A percentile compares a stretch with the other conserved stretches of the same genome.
Conservation (phyloP, 345 rosid species). For the Populus alba region DNA sequence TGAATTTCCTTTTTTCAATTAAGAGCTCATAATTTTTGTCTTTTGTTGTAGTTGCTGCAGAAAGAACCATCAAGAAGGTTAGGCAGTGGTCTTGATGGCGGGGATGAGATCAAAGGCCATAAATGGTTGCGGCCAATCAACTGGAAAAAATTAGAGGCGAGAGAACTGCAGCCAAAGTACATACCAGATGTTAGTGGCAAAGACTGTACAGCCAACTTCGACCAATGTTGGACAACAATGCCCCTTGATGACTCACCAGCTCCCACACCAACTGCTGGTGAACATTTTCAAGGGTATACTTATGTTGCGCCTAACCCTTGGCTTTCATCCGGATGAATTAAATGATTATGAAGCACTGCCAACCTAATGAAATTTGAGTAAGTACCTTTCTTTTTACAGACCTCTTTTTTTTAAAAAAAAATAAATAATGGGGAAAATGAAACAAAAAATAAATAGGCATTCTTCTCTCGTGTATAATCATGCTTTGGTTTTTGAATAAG, state of each 20-base stretch:
- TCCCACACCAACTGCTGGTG: slow-evolving; percentile 64
- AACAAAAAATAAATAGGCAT: background rate
- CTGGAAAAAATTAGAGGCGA: slow-evolving; percentile 66
- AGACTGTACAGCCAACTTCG: slow-evolving; percentile 67
- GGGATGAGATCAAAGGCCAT: slow-evolving; percentile 55
- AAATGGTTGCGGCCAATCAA: slow-evolving; percentile 65
- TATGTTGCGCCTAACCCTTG: slow-evolving; percentile 70
- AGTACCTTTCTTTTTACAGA: background rate
- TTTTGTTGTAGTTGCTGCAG: slow-evolving; percentile 47
- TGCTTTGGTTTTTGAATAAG: background rate
- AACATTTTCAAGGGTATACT: slow-evolving; percentile 62
- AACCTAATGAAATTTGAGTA: background rate
- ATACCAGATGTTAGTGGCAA: slow-evolving; percentile 67
- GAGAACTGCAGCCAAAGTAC: slow-evolving; percentile 60
- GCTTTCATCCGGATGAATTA: slow-evolving; percentile 47
- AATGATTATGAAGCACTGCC: background rate
- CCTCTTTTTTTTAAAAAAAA: background rate
- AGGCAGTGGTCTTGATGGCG: slow-evolving; percentile 62
- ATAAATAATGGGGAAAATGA: background rate
- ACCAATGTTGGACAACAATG: slow-evolving; percentile 74
- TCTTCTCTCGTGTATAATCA: background rate
- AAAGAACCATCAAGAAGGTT: slow-evolving; percentile 70
- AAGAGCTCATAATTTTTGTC: background rate
- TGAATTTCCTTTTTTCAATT: slow-evolving; percentile 3
- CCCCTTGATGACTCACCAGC: slow-evolving; percentile 69